A percentile compares a stretch with the other conserved stretches of the same genome.
Evolutionary conservation across 306 rosid genomes (phyloP).

Genomic region (Pachyrhizus erosus): DNA sequence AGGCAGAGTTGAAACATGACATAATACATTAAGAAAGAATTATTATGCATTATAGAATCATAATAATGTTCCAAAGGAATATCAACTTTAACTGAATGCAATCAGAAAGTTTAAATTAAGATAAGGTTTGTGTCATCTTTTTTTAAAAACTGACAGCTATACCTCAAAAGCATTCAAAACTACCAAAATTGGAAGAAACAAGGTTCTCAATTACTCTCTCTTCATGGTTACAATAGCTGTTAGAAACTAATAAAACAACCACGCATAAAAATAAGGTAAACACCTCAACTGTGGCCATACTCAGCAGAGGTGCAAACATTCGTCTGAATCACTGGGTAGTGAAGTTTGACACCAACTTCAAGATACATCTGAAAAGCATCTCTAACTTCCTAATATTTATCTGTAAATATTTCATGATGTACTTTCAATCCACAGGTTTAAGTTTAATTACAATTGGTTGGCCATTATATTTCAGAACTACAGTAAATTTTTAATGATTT

Average conservation of each 20-base stretch:
- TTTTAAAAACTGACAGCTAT: not conserved
- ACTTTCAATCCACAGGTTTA: constrained; percentile 7
- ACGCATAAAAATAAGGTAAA: not conserved
- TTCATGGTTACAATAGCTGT: not conserved
- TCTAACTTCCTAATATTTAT: constrained; percentile 25
- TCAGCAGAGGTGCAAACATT: constrained; percentile 1
- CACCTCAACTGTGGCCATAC: not conserved
- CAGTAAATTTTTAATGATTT: not conserved
- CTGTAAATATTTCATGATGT: constrained; percentile 2
- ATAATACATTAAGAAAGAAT: not conserved
- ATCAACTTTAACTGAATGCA: constrained; percentile 21
- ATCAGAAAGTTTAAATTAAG: not conserved
- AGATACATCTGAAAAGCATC: constrained; percentile 20
- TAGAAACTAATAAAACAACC: constrained; percentile 16
- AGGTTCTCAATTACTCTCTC: constrained; percentile 19
- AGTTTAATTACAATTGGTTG: constrained; percentile 1
- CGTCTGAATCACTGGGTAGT: not conserved
- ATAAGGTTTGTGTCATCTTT: not conserved
- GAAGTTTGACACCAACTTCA: constrained; percentile 3
- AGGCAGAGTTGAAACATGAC: constrained; percentile 30
- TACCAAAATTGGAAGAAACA: constrained; percentile 15
- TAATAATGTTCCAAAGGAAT: constrained; percentile 14
- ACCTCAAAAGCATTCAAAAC: constrained; percentile 4
- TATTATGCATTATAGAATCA: constrained; percentile 5
- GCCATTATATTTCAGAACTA: constrained; percentile 3